Evolutionary conservation across 108 stramenopile species (phyloP).

Genomic region (Nitzschia putrida): DNA sequence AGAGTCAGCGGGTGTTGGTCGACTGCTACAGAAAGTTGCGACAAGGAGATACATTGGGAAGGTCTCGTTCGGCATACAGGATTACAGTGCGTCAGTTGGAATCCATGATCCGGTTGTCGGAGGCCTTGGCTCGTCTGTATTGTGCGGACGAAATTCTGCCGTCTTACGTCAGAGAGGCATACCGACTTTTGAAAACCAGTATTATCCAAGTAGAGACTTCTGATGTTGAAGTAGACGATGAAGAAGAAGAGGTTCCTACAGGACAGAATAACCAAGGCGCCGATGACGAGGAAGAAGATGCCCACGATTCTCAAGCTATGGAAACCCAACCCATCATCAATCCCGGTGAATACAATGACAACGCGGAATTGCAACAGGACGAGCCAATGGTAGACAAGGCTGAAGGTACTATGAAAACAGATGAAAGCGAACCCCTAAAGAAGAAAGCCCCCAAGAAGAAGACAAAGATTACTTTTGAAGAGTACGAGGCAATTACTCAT

Average conservation of each 20-base stretch:
- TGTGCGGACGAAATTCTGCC: constrained; percentile 87
- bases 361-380: constrained; percentile 8
- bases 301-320: constrained; percentile 11
- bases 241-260: constrained; percentile 36
- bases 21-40: constrained; percentile 96
- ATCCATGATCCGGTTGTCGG: constrained; percentile 95
- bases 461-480: constrained; percentile 92
- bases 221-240: constrained; percentile 93
- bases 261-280: constrained; percentile 40
- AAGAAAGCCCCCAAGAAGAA: constrained; percentile 85
- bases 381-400: background rate
- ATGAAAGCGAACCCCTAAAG: constrained; percentile 27
- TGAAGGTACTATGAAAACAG: background rate
- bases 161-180: constrained; percentile 92
- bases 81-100: constrained; percentile 99
- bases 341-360: constrained; percentile 51
- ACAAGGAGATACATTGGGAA: constrained; percentile 93
- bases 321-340: constrained; percentile 28
- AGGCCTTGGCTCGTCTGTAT: constrained; percentile 94
- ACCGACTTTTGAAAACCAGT: constrained; percentile 88
- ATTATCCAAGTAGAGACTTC: constrained; percentile 98
- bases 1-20: constrained; percentile 85
- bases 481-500: constrained; percentile 91
- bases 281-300: constrained; percentile 18
- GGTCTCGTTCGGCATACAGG: constrained; percentile 93